Conservation (phyloP, 2,329 filamentous ascomycete species). For the Aspergillus uvarum region DNA sequence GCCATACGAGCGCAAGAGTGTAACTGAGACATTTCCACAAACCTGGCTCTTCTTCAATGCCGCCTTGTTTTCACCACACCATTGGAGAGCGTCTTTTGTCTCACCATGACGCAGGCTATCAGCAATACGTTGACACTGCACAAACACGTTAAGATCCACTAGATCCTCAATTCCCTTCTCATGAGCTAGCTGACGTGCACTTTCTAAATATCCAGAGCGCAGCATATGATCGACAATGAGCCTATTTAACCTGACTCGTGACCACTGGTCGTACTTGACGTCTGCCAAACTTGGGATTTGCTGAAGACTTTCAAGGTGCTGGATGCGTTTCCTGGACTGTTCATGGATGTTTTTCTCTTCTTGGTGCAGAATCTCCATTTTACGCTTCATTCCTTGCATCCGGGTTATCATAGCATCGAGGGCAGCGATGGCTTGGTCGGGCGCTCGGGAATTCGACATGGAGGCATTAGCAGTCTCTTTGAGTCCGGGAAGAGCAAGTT, state of each 20-base stretch:
- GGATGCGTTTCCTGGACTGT: slow-evolving; percentile 72
- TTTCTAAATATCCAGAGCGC: slow-evolving; percentile 76
- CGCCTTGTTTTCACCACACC: slow-evolving; percentile 93
- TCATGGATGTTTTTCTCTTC: slow-evolving; percentile 77
- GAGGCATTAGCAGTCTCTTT: slow-evolving; percentile 61
- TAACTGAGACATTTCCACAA: slow-evolving; percentile 27
- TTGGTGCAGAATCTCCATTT: slow-evolving; percentile 72
- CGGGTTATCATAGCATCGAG: slow-evolving; percentile 82
- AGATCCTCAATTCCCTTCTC: slow-evolving; percentile 76
- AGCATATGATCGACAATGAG: slow-evolving; percentile 91
- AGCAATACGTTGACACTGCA: slow-evolving; percentile 75
- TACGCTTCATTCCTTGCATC: slow-evolving; percentile 84
- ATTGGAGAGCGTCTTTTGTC: slow-evolving; percentile 76
- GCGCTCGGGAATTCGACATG: slow-evolving; percentile 60
- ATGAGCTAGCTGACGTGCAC: slow-evolving; percentile 70
- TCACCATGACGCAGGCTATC: slow-evolving; percentile 68
- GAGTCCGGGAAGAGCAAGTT: slow-evolving; percentile 49
- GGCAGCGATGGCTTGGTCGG: slow-evolving; percentile 72
- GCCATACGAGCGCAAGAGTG: neutral
- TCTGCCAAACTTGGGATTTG: slow-evolving; percentile 78
- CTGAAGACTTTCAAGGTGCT: slow-evolving; percentile 79
- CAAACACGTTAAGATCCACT: slow-evolving; percentile 86
- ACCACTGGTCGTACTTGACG: slow-evolving; percentile 92
- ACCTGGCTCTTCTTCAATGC: slow-evolving; percentile 84
- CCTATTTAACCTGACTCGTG: slow-evolving; percentile 74